These are phyloP conservation scores for Silene latifolia DNA, from an alignment of 148 eudicot genomes.

Conservation along the genomic window DNA sequence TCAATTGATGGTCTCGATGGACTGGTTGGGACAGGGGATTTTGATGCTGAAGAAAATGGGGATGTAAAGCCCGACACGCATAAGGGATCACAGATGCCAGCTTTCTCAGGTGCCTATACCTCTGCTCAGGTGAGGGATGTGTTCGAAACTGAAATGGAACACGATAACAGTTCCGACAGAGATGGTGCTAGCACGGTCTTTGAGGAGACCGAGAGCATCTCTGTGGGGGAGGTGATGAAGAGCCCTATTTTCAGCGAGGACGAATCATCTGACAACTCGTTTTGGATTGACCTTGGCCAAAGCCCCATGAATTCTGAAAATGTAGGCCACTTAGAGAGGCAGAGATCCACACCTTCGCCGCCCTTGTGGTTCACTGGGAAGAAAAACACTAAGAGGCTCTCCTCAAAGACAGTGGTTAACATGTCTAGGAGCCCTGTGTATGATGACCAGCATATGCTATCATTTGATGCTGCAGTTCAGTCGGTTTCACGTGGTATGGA, in stretches of 20 bases:
- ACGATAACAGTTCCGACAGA: slow-evolving; percentile 66
- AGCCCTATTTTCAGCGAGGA: slow-evolving; percentile 98
- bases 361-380: slow-evolving; percentile 15
- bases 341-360: slow-evolving; percentile 48
- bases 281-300: slow-evolving; percentile 97
- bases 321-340: slow-evolving; percentile 43
- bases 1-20: slow-evolving; percentile 78
- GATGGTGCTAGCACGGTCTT: slow-evolving; percentile 85
- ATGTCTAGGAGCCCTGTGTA: slow-evolving; percentile 48
- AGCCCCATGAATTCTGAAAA: slow-evolving; percentile 73
- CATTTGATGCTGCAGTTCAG: slow-evolving; percentile 84
- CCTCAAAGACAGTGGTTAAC: slow-evolving; percentile 51
- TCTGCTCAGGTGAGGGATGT: slow-evolving; percentile 87
- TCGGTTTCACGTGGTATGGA: slow-evolving; percentile 72
- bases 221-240: slow-evolving; percentile 86
- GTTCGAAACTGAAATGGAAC: slow-evolving; percentile 86
- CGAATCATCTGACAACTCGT: slow-evolving; percentile 89
- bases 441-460: slow-evolving; percentile 55
- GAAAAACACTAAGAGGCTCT: slow-evolving; percentile 18
- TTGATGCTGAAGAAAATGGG: slow-evolving; percentile 45
- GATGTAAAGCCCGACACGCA: slow-evolving; percentile 52
- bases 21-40: slow-evolving; percentile 47
- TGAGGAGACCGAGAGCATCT: slow-evolving; percentile 81
- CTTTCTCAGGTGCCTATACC: slow-evolving; percentile 89
- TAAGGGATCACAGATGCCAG: slow-evolving; percentile 63